Base-by-base conservation (phyloP, 192 early-diverging fungal species). In the Backusella macrospora region DNA sequence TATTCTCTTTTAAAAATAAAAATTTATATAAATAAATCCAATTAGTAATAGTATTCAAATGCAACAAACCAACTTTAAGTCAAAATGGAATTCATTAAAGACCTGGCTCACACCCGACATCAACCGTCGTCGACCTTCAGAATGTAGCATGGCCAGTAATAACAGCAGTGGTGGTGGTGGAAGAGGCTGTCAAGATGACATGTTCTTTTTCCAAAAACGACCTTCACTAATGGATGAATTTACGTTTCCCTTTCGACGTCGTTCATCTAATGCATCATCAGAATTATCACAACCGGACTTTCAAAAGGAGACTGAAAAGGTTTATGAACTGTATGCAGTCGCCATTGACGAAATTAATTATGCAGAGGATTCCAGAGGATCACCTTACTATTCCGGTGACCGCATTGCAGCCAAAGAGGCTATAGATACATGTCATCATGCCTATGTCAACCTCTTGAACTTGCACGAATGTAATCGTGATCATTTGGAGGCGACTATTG, bases 331-430 rank as follows among this genome's bases (percentile, higher is more conserved):
- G 6, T 72, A 72, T 47, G 26, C 38, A 44, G 14, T 62, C n/a
- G 71, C 71, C 3, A 34, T 64, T 23, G 71, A 72, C n/a, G 71
- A 71, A 52, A 52, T 71, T 59, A 42, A 42, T 45, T 82, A 79
- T 67, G 81, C 81, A 68, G 81, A 82, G 39, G 81, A 82, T 38
- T 78, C 81, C 3, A 78, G 81, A 55, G 81, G 81, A 74, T 77
- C 81, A 4, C 78, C 79, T 2, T 82, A 82, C 37, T 82, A 82
- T 65, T 79, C 78, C 26, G 81, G 79, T 18, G 81, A 82, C 68
- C 76, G 79, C 40, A 78, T 79, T 39, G 65, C 78, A 15, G 81
- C 81, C 4, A 73, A 75, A 13, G 43, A 76, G 9, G 81, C 81
- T 14, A 78, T 82, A 13, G 78, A 79, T n/a, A 72, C 75, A 34